Percentiles rank a stretch among this genome's conserved stretches.
Conservation (phyloP, 1,139 yeast species). For the Taphrina pruni region DNA sequence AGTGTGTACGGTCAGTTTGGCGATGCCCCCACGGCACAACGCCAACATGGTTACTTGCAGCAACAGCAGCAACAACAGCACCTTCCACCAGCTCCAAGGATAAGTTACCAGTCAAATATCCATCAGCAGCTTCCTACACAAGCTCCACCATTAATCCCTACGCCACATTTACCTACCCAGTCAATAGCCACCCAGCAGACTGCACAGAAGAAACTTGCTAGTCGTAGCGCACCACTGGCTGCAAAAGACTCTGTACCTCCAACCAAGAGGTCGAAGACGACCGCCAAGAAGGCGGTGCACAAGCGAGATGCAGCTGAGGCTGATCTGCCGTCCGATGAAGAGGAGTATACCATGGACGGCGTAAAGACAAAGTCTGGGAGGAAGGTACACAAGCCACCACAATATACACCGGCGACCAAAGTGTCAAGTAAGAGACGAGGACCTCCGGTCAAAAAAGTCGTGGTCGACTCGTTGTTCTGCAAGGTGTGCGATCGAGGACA, state of each 20-base stretch:
- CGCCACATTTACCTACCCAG: slow-evolving; percentile 15
- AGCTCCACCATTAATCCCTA: slow-evolving; percentile 14
- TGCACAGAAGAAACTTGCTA: background rate
- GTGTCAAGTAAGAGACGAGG: slow-evolving; percentile 38
- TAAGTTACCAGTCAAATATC: background rate
- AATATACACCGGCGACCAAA: slow-evolving; percentile 45
- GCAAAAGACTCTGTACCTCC: slow-evolving; percentile 16
- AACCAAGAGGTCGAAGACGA: slow-evolving; percentile 23
- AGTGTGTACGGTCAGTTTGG: slow-evolving; percentile 7
- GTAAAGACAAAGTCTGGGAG: slow-evolving; percentile 47
- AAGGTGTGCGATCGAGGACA: slow-evolving; percentile 55
- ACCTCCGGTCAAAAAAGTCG: slow-evolving; percentile 42
- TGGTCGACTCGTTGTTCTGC: slow-evolving; percentile 52
- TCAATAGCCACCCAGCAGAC: background rate
- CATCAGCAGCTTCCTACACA: slow-evolving; percentile 8
- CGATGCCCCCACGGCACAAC: background rate
- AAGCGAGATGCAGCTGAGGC: slow-evolving; percentile 18
- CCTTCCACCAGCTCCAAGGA: background rate
- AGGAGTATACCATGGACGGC: slow-evolving; percentile 47
- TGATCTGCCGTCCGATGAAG: slow-evolving; percentile 42
- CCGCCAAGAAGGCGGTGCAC: slow-evolving; percentile 8
- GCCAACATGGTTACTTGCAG: background rate
- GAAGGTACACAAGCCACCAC: slow-evolving; percentile 47
- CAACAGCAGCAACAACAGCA: slow-evolving; percentile 25
- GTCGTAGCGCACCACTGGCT: slow-evolving; percentile 1